Conservation (phyloP, 116 monocot species). For the Posidonia oceanica region DNA sequence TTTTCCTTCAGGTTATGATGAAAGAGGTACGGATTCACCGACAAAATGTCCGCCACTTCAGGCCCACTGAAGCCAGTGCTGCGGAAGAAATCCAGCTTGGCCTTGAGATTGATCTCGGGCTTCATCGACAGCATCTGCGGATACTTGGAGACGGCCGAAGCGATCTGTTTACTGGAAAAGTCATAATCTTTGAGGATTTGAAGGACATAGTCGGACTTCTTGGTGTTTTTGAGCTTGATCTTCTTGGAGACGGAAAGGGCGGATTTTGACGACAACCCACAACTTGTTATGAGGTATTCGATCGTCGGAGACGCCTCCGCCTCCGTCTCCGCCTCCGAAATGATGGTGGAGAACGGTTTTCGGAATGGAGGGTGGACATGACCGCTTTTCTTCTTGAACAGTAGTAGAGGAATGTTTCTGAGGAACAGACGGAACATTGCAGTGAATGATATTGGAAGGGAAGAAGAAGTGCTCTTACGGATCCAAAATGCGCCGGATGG, state of each 20-base stretch:
- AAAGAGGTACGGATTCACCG: not conserved
- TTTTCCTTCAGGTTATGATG: constrained; percentile 6
- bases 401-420: not conserved
- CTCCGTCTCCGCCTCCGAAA: not conserved
- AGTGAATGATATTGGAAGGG: too few species aligned
- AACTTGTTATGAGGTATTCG: constrained; percentile 26
- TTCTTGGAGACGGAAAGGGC: constrained; percentile 14
- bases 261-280: constrained; percentile 25
- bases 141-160: constrained; percentile 6
- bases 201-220: constrained; percentile 25
- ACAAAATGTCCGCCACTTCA: constrained; percentile 17
- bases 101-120: constrained; percentile 27
- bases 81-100: constrained; percentile 40
- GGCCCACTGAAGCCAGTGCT: constrained; percentile 14
- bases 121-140: constrained; percentile 19
- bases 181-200: constrained; percentile 23
- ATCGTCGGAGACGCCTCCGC: not conserved
- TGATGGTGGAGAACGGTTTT: not conserved
- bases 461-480: too few species aligned
- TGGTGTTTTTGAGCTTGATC: constrained; percentile 14
- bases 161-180: constrained; percentile 27
- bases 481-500: too few species aligned
- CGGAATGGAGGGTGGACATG: not conserved
- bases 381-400: not conserved
- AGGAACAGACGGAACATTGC: too few species aligned